A percentile compares a stretch with the other conserved stretches of the same genome.
These are phyloP conservation scores for Hypoxylon sp. DNA, from an alignment of 2,329 filamentous ascomycete species.

Conservation along the genomic window DNA sequence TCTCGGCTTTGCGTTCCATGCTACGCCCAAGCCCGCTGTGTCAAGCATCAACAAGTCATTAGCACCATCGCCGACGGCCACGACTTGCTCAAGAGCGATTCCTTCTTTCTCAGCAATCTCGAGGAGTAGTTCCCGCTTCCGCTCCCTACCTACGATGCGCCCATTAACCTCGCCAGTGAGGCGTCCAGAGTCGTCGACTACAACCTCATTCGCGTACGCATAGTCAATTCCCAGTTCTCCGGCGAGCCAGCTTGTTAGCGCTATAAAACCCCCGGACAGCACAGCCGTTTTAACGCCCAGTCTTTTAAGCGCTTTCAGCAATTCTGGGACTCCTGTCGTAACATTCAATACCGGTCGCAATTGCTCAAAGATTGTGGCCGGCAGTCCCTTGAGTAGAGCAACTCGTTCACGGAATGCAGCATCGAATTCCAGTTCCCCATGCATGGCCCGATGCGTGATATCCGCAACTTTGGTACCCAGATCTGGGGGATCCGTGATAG, in stretches of 20 bases:
- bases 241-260: conserved; percentile 89
- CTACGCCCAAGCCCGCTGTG: conserved; percentile 81
- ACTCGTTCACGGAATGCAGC: conserved; percentile 86
- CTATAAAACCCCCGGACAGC: conserved; percentile 91
- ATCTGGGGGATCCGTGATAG: conserved; percentile 76
- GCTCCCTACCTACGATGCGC: conserved; percentile 80
- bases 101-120: conserved; percentile 79
- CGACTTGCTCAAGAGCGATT: conserved; percentile 74
- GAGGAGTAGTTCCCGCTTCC: conserved; percentile 79
- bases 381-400: conserved; percentile 83
- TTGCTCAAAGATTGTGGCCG: conserved; percentile 82
- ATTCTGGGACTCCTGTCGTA: conserved; percentile 82
- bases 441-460: conserved; percentile 95
- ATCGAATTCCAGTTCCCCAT: conserved; percentile 94
- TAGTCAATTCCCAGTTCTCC: conserved; percentile 86
- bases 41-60: conserved; percentile 87
- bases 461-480: conserved; percentile 86
- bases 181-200: conserved; percentile 69
- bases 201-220: conserved; percentile 88
- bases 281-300: conserved; percentile 92
- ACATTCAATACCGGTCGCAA: conserved; percentile 83
- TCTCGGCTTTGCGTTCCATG: conserved; percentile 86
- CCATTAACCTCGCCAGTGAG: conserved; percentile 82
- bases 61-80: conserved; percentile 85
- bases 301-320: conserved; percentile 80